Evolutionary conservation across 1,284 basidiomycete genomes (phyloP).

Genomic region (Ustilago xerochloae): DNA sequence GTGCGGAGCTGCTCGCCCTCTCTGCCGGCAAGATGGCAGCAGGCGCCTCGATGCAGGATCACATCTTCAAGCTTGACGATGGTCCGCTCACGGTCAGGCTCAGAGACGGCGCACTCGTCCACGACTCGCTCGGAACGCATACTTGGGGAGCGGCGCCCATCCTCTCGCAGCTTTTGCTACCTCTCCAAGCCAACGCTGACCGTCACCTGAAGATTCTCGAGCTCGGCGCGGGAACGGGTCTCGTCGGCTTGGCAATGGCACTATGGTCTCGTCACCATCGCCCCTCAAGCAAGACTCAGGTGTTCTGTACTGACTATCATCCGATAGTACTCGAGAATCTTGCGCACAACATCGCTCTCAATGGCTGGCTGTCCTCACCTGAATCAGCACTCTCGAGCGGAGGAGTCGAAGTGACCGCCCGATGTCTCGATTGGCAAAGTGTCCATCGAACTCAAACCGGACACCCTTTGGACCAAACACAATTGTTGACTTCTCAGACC

Average conservation of each 20-base stretch:
- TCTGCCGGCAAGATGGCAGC: constrained; percentile 50
- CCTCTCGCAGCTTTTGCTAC: constrained; percentile 52
- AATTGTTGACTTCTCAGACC: constrained; percentile 49
- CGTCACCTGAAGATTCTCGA: constrained; percentile 47
- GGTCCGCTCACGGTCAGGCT: constrained; percentile 27
- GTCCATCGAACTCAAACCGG: constrained; percentile 20
- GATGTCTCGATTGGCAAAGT: constrained; percentile 58
- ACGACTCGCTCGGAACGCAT: constrained; percentile 59
- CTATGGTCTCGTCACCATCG: constrained; percentile 14
- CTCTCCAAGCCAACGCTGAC: neutral
- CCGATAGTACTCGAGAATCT: constrained; percentile 59
- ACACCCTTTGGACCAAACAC: neutral
- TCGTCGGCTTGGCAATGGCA: constrained; percentile 55
- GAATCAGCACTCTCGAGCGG: neutral
- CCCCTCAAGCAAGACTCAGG: neutral
- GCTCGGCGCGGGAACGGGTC: constrained; percentile 64
- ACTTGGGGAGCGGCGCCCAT: constrained; percentile 65
- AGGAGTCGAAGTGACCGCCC: constrained; percentile 14
- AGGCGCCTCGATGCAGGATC: constrained; percentile 33
- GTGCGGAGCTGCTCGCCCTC: constrained; percentile 44
- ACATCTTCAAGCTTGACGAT: constrained; percentile 18
- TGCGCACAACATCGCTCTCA: constrained; percentile 41
- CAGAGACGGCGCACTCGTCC: constrained; percentile 51
- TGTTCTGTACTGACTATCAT: constrained; percentile 59
- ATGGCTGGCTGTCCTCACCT: constrained; percentile 21